phyloP scores from a whole-genome alignment of 208 protist species.

The Trypanosoma lewisi region DNA sequence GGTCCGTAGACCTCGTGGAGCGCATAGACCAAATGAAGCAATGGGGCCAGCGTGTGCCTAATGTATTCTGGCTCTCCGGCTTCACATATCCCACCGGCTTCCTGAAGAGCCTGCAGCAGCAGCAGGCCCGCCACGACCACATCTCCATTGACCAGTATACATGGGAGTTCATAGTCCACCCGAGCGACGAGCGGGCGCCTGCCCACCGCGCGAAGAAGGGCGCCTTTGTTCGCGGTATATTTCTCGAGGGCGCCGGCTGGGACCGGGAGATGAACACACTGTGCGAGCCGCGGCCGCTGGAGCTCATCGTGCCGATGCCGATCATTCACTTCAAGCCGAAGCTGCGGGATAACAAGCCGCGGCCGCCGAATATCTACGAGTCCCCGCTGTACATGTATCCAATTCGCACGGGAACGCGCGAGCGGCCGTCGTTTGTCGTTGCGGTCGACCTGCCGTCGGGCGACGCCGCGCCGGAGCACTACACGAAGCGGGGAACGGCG shows the following conservation, averaged over 20 bases:
- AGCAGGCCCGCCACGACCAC: conserved; percentile 86
- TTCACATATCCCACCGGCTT: conserved; percentile 99
- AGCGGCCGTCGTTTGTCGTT: conserved; percentile 96
- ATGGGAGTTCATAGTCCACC: conserved; percentile 97
- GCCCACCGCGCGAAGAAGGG: conserved; percentile 93
- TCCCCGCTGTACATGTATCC: conserved; percentile 98
- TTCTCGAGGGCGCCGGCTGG: conserved; percentile 97
- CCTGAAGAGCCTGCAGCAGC: conserved; percentile 97
- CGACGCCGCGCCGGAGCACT: conserved; percentile 91
- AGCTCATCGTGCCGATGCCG: conserved; percentile 96
- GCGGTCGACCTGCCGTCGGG: conserved; percentile 94
- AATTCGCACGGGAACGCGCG: conserved; percentile 94
- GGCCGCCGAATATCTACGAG: conserved; percentile 87
- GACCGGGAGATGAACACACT: conserved; percentile 85
- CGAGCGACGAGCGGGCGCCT: conserved; percentile 89
- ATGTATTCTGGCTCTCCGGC: conserved; percentile 97
- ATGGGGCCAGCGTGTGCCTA: conserved; percentile 92
- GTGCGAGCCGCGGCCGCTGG: conserved; percentile 95
- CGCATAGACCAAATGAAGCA: conserved; percentile 92
- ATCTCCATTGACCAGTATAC: conserved; percentile 97
- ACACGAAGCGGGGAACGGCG: conserved; percentile 97
- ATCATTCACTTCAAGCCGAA: conserved; percentile 98
- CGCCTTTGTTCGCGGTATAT: conserved; percentile 96
- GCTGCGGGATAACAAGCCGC: conserved; percentile 82
- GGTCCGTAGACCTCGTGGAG: conserved; percentile 94